Percentiles rank a stretch among this genome's conserved stretches.
Evolutionary conservation across 495 filamentous ascomycete genomes (phyloP).

Genomic region (Acidomyces sp.): DNA sequence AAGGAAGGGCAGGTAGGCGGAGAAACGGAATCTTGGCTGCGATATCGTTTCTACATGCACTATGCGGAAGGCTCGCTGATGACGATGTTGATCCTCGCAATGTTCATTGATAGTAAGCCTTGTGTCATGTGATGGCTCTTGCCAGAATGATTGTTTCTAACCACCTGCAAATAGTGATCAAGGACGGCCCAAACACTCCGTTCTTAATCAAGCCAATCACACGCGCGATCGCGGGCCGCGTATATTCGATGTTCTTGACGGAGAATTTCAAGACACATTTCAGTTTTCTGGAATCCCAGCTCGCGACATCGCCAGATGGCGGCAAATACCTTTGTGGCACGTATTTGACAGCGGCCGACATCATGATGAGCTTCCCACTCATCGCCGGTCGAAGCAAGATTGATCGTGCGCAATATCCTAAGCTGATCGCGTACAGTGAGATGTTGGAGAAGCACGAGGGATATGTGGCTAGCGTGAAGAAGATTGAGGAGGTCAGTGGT

Average conservation of each 20-base stretch:
- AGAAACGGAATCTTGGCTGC: slow-evolving; percentile 63
- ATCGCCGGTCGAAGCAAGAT: slow-evolving; percentile 35
- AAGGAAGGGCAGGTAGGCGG: slow-evolving; percentile 45
- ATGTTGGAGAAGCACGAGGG: slow-evolving; percentile 48
- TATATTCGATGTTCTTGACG: slow-evolving; percentile 46
- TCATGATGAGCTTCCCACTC: slow-evolving; percentile 65
- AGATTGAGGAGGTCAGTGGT: slow-evolving; percentile 24
- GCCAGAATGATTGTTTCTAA: not conserved
- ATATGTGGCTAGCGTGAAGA: slow-evolving; percentile 41
- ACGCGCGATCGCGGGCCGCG: slow-evolving; percentile 44
- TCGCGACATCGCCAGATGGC: slow-evolving; percentile 47
- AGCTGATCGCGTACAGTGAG: slow-evolving; percentile 48
- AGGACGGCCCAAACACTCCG: slow-evolving; percentile 46
- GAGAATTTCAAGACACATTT: slow-evolving; percentile 54
- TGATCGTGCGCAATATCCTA: slow-evolving; percentile 45
- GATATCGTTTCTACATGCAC: slow-evolving; percentile 59
- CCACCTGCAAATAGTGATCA: slow-evolving; percentile 36
- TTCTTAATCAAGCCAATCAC: slow-evolving; percentile 81
- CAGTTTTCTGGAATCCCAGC: slow-evolving; percentile 56
- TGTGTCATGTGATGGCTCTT: not conserved
- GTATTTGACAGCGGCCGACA: slow-evolving; percentile 64
- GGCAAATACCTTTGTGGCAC: slow-evolving; percentile 60
- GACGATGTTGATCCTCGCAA: slow-evolving; percentile 46
- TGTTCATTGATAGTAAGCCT: slow-evolving; percentile 45
- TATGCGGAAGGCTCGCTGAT: slow-evolving; percentile 74